Percentiles rank a stretch among this genome's conserved stretches.
These are phyloP conservation scores for Nowakowskiella sp. DNA, from an alignment of 192 early-diverging fungal species.

Conservation along the genomic window DNA sequence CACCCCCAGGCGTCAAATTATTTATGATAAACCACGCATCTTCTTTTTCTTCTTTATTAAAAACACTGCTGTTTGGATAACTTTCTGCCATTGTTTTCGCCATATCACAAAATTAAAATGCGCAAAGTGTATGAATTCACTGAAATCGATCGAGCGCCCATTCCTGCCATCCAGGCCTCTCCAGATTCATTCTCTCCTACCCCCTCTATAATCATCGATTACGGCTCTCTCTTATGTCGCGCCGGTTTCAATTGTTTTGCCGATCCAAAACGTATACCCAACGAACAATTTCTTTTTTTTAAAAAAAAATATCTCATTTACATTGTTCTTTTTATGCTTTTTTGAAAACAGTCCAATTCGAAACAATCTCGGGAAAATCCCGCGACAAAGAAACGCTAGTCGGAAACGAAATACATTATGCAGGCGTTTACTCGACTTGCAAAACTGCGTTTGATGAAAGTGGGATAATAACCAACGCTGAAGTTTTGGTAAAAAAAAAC, in stretches of 20 bases:
- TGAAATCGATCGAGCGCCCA: too few species aligned
- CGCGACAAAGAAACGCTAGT: slow-evolving; percentile 51
- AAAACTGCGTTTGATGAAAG: slow-evolving; percentile 59
- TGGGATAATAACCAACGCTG: slow-evolving; percentile 64
- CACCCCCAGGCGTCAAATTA: too few species aligned
- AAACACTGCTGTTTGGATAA: too few species aligned
- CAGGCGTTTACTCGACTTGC: slow-evolving; percentile 37
- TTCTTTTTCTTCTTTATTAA: too few species aligned
- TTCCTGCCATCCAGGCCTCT: background rate
- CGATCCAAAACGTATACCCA: slow-evolving; percentile 43
- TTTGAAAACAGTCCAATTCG: slow-evolving; percentile 55
- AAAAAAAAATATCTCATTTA: background rate
- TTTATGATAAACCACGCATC: too few species aligned
- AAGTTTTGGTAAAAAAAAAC: slow-evolving; percentile 57
- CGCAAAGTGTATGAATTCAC: too few species aligned
- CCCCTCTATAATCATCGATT: slow-evolving; percentile 60
- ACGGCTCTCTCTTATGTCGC: slow-evolving; percentile 67
- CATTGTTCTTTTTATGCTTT: background rate
- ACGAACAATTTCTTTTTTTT: background rate
- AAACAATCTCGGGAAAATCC: slow-evolving; percentile 59
- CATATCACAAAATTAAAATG: too few species aligned
- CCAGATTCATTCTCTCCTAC: background rate
- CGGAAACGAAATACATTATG: slow-evolving; percentile 59
- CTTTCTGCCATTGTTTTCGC: too few species aligned
- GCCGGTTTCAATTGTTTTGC: slow-evolving; percentile 74